phyloP scores from a whole-genome alignment of 1,284 basidiomycete species.

The Cryptococcus deneoformans region DNA sequence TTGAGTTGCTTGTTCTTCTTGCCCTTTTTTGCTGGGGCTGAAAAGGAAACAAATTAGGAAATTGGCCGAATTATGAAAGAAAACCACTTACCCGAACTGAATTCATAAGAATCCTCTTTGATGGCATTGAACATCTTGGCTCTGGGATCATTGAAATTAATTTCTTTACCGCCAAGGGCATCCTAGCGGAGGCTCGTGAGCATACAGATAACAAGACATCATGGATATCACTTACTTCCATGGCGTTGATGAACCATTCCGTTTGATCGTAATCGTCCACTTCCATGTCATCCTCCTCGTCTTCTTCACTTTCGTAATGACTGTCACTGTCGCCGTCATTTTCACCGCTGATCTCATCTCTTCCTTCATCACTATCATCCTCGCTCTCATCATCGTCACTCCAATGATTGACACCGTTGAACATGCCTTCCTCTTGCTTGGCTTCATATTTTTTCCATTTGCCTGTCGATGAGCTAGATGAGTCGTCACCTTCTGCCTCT shows the following conservation, averaged over 20 bases:
- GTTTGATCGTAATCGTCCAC: conserved; percentile 60
- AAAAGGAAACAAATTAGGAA: background rate
- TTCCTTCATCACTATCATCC: conserved; percentile 2
- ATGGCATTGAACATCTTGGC: conserved; percentile 64
- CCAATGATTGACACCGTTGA: conserved; percentile 15
- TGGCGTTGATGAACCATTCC: conserved; percentile 61
- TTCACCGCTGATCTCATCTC: conserved; percentile 14
- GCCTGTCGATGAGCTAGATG: background rate
- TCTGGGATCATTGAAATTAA: conserved; percentile 55
- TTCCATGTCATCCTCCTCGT: conserved; percentile 29
- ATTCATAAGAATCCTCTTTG: conserved; percentile 58
- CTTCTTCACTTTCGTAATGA: conserved; percentile 11
- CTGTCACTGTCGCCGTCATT: conserved; percentile 9
- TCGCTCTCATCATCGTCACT: conserved; percentile 13
- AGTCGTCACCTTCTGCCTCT: background rate
- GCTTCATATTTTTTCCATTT: background rate
- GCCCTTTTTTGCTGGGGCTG: conserved; percentile 32
- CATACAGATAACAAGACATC: background rate
- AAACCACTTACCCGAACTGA: conserved; percentile 31
- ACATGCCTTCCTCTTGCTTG: conserved; percentile 10
- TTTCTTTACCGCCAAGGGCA: conserved; percentile 55
- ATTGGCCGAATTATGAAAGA: background rate
- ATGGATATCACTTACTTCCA: conserved; percentile 56
- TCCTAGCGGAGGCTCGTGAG: conserved; percentile 42
- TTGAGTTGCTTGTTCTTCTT: conserved; percentile 54